Percentiles rank a stretch among this genome's conserved stretches.
phyloP scores from a whole-genome alignment of 2,329 filamentous ascomycete species.

The Pseudogymnoascus sp. region DNA sequence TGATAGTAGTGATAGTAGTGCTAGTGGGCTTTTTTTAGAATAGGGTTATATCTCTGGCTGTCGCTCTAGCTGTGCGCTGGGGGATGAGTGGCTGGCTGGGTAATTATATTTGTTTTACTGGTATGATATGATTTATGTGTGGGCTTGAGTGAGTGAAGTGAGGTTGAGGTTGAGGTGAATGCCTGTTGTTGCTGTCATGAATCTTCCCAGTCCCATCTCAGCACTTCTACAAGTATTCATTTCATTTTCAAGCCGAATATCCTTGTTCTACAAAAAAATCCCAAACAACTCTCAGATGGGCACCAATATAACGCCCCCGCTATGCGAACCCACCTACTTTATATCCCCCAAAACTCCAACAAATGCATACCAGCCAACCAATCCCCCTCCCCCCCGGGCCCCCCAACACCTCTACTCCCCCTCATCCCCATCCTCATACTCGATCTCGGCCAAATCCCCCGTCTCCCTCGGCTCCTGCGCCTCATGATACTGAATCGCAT shows the following conservation, averaged over 20 bases:
- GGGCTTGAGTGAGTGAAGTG: background rate
- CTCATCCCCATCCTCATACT: conserved; percentile 36
- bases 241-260: background rate
- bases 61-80: background rate
- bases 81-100: background rate
- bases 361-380: background rate
- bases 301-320: background rate
- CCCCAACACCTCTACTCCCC: conserved; percentile 9
- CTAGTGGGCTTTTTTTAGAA: background rate
- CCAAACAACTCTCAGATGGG: background rate
- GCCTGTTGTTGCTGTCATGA: background rate
- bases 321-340: background rate
- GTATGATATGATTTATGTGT: background rate
- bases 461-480: conserved; percentile 86
- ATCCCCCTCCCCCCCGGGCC: background rate
- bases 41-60: background rate
- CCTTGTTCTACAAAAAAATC: background rate
- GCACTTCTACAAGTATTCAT: background rate
- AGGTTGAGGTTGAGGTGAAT: background rate
- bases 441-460: conserved; percentile 50
- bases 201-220: no score
- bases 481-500: conserved; percentile 88
- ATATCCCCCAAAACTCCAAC: background rate
- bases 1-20: background rate
- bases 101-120: background rate